Percentiles rank a stretch among this genome's conserved stretches.
Conservation (phyloP, 768 basidiomycete genomes). For the Kwoniella newhampshirensis region DNA sequence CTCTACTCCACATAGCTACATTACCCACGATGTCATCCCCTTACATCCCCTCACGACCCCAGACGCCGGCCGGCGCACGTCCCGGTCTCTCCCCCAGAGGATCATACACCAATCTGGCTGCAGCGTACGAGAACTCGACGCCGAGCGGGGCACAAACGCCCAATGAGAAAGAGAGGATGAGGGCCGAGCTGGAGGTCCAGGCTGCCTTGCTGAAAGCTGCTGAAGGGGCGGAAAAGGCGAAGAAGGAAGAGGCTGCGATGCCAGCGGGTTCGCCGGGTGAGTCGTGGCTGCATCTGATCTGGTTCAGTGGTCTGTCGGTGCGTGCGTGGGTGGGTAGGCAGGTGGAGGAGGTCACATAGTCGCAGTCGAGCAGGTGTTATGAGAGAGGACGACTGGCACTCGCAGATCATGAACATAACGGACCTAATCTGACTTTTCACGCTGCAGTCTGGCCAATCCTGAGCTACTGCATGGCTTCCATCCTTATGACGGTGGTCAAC, state of each 20-base stretch:
- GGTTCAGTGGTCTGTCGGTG: not conserved
- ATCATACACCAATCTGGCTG: constrained; percentile 41
- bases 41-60: constrained; percentile 33
- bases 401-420: not conserved
- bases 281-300: not conserved
- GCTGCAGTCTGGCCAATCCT: constrained; percentile 71
- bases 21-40: constrained; percentile 15
- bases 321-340: too few relatives aligned
- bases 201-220: constrained; percentile 29
- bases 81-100: constrained; percentile 39
- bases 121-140: constrained; percentile 16
- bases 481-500: constrained; percentile 95
- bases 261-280: constrained; percentile 40
- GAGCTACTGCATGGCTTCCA: constrained; percentile 87
- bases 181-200: constrained; percentile 33
- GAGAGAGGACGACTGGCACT: too few relatives aligned
- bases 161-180: constrained; percentile 37
- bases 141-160: constrained; percentile 6
- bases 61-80: constrained; percentile 34
- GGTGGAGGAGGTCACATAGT: too few relatives aligned
- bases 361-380: too few relatives aligned
- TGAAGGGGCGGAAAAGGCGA: constrained; percentile 33
- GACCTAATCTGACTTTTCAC: not conserved
- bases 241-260: constrained; percentile 38
- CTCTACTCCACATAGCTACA: not conserved